phyloP scores from a whole-genome alignment of 768 basidiomycete species.

The Gloeophyllum trabeum region DNA sequence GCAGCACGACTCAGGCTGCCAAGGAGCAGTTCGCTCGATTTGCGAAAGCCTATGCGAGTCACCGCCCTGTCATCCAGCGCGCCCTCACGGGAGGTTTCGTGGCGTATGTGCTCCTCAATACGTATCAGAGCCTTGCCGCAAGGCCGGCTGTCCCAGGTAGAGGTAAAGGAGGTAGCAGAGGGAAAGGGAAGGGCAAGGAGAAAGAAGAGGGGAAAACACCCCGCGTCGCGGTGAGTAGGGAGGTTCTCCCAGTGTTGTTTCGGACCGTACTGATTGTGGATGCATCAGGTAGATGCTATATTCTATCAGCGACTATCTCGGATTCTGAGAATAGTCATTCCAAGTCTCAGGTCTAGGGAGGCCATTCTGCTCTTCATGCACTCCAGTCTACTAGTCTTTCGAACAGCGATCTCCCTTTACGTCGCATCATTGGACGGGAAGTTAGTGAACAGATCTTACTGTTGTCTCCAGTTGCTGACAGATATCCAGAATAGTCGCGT shows the following conservation, averaged over 20 bases:
- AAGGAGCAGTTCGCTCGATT: constrained; percentile 29
- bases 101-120: constrained; percentile 53
- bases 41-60: constrained; percentile 40
- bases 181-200: constrained; percentile 24
- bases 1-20: no score
- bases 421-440: constrained; percentile 91
- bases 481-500: constrained; percentile 74
- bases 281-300: constrained; percentile 75
- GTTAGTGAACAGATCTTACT: constrained; percentile 23
- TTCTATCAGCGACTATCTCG: constrained; percentile 75
- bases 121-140: constrained; percentile 46
- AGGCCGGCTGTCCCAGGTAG: constrained; percentile 19
- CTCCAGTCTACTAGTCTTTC: constrained; percentile 76
- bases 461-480: neutral
- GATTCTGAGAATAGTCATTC: constrained; percentile 84
- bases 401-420: constrained; percentile 89
- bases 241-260: no score
- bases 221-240: constrained; percentile 53
- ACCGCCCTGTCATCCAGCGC: constrained; percentile 67
- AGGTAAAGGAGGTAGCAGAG: constrained; percentile 12
- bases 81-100: constrained; percentile 60
- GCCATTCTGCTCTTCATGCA: constrained; percentile 82
- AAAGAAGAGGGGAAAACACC: constrained; percentile 33
- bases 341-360: constrained; percentile 76
- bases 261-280: no score